Evolutionary conservation across 768 basidiomycete species (phyloP), one percentile per base, ranked within the genome.

Genomic region (Roridomyces roridus): DNA sequence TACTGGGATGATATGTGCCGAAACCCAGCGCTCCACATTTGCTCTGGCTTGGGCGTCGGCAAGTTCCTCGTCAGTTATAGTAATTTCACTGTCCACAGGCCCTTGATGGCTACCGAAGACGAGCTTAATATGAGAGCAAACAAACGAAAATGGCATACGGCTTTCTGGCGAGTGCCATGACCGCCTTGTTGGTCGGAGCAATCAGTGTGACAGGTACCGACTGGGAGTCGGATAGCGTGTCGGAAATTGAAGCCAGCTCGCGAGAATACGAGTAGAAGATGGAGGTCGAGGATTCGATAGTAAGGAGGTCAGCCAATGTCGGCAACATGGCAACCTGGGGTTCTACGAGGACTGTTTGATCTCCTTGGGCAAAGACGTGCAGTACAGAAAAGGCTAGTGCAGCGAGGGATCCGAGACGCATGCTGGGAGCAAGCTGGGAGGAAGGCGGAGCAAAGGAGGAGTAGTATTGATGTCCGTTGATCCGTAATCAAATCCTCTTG

Each of bases 211-310:
- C 70, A n/a, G 43, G 14, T 7, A 70, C 76, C 2, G 66, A 52
- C n/a, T 52, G 51, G 7, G 67, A 51, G 29, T 79, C 73, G 17
- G 70, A 67, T 46, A 94, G 81, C 10, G 77, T 74, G 26, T 68
- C 65, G 67, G 85, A 87, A n/a, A 88, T 15, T 10, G 10, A 62
- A 62, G 83, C 78, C 2, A 86, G 75, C 65, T 92, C 91, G 6
- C 91, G 81, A 5, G 90, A 88, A 68, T 94, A 94, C 0, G 88
- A 85, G 68, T 86, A 92, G 78, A 92, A 94, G 47, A 94, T 94
- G 36, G 91, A 93, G 9, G 84, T 82, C 0, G 84, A 82, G 1
- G 83, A 65, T 63, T 92, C 86, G 66, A 94, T 85, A 11, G 92
- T 93, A 63, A 94, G 81, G 37, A 91, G 73, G 72, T 94, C 92